A percentile compares a stretch with the other conserved stretches of the same genome.
Conservation (phyloP, 306 rosid species). For the Luffa aegyptiaca region DNA sequence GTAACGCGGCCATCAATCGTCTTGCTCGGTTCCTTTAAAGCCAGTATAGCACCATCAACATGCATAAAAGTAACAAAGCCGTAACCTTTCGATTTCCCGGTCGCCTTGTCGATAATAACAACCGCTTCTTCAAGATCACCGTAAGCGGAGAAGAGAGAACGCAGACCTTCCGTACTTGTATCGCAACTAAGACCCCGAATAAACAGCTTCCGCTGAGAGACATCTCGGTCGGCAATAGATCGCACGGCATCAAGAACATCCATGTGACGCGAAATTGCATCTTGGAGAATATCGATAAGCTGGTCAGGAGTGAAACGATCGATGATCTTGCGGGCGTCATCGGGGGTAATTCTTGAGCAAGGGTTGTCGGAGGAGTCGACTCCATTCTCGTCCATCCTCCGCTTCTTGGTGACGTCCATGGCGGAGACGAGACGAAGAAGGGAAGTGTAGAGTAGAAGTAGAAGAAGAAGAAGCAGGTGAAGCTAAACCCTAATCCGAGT, state of each 20-base stretch:
- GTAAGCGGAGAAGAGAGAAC: conserved; percentile 67
- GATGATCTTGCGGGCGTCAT: conserved; percentile 71
- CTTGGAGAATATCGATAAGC: conserved; percentile 58
- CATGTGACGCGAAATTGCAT: conserved; percentile 54
- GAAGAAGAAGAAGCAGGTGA: background rate
- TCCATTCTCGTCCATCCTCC: conserved; percentile 86
- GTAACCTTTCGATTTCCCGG: conserved; percentile 80
- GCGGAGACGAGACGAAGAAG: background rate
- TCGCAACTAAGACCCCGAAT: conserved; percentile 97
- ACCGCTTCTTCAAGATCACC: conserved; percentile 94
- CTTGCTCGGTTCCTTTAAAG: conserved; percentile 92
- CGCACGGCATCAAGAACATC: conserved; percentile 80
- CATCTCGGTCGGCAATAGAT: conserved; percentile 53
- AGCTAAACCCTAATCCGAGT: conserved; percentile 6
- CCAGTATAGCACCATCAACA: conserved; percentile 77
- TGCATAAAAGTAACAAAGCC: conserved; percentile 85
- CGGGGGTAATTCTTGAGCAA: conserved; percentile 25
- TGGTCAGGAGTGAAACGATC: conserved; percentile 70
- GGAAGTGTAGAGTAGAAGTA: background rate
- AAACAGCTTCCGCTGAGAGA: conserved; percentile 85
- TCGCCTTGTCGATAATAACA: conserved; percentile 70
- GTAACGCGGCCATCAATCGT: conserved; percentile 92
- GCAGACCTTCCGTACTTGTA: conserved; percentile 85
- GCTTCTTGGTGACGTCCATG: conserved; percentile 78
- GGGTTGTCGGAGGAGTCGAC: conserved; percentile 14